A percentile compares a stretch with the other conserved stretches of the same genome.
Conservation (phyloP, 345 rosid species). For the Bruguiera gymnorhiza region DNA sequence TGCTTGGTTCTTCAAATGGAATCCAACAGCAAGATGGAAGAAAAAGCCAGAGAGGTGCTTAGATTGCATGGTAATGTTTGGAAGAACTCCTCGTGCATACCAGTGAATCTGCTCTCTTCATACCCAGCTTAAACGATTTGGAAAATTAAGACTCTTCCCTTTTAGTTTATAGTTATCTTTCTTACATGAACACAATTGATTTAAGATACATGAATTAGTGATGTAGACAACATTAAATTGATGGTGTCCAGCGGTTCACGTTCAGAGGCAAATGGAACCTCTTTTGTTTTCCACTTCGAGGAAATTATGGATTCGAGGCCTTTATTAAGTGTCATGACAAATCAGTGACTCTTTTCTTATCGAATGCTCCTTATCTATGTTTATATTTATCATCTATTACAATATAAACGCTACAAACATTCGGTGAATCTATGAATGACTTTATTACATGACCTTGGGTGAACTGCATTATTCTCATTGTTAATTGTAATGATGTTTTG, state of each 20-base stretch:
- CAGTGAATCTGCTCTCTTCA: conserved; percentile 25
- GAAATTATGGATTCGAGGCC: conserved; percentile 3
- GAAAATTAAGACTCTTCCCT: not conserved
- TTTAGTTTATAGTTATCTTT: not conserved
- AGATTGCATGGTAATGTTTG: conserved; percentile 38
- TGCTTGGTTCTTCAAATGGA: conserved; percentile 42
- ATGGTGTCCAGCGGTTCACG: not conserved
- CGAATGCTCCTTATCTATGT: too few species aligned
- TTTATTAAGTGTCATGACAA: not conserved
- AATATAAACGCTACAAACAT: too few species aligned
- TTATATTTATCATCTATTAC: too few species aligned
- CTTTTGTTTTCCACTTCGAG: not conserved
- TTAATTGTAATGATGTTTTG: too few species aligned
- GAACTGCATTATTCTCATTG: too few species aligned
- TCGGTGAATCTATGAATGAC: too few species aligned
- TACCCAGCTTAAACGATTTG: conserved; percentile 28
- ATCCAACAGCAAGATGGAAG: conserved; percentile 28
- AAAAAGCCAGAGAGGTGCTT: conserved; percentile 44
- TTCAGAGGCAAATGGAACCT: not conserved
- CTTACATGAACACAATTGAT: not conserved
- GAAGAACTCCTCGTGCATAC: conserved; percentile 45
- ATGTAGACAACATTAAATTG: not conserved
- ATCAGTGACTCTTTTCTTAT: too few species aligned
- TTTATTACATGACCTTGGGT: too few species aligned
- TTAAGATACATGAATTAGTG: not conserved